Evolutionary conservation across 805 yeast species (phyloP), one percentile per base, ranked within the genome.

Genomic region (Saccharomycopsis guyanensis): DNA sequence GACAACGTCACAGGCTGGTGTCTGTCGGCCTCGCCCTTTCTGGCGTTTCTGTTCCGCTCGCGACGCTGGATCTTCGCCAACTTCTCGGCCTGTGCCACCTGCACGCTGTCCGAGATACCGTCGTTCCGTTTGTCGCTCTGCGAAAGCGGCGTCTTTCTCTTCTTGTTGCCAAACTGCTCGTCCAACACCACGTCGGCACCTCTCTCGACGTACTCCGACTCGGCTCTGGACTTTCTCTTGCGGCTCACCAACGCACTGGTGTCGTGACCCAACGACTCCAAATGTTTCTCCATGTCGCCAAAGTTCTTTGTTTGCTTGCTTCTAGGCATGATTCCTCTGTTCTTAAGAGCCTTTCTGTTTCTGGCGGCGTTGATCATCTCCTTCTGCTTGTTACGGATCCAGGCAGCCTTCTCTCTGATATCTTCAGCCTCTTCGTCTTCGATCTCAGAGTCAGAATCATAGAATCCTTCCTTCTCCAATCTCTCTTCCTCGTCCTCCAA

Each of bases 331-430:
- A 86, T 71, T 38, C 95, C 83, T 63, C 79, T 82, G 70, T 87
- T 86, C 70, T 87, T 86, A 60, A 86, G 70, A 34, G 91, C 78
- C 69, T 86, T 89, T 72, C 87, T 84, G 62, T 78, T 75, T 66
- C 97, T 76, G 23, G 93, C 85, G 52, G 85, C 95, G 58, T 80
- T 79, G 60, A 83, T 82, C 95, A 93, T 91, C 66, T 75, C 76
- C 78, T 88, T 87, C 72, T 89, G 97, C 65, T 87, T 89, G 64
- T 87, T 80, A 68, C 98, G 82, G 58, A 93, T 88, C 97, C 97
- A 93, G 47, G 66, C 71, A 24, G 98, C 98, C 69, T 93, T 93
- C 54, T 80, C 88, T 56, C 73, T 76, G 43, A 93, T 73, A 44
- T 81, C 86, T 46, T 75, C 80, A 35, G 70, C 69, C 44, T 80